These are phyloP conservation scores for Yamadazyma takamatsuzukensis DNA, from an alignment of 805 yeast genomes.

Conservation along the genomic window DNA sequence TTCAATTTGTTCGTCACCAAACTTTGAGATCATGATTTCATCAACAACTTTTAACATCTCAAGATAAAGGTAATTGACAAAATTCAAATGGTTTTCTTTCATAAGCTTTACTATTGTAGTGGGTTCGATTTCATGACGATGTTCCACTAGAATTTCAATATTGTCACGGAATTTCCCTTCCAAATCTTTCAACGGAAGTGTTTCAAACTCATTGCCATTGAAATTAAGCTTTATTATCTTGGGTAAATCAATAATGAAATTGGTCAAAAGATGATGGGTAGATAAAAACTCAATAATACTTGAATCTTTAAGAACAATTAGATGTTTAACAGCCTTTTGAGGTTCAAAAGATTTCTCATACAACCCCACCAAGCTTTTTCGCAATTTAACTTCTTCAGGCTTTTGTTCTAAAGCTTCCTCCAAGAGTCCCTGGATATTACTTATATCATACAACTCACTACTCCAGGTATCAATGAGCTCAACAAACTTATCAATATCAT, in stretches of 20 bases:
- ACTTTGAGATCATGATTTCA: conserved; percentile 48
- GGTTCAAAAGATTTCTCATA: conserved; percentile 59
- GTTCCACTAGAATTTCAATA: conserved; percentile 54
- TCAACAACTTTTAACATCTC: conserved; percentile 57
- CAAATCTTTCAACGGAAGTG: conserved; percentile 40
- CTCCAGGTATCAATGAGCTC: conserved; percentile 57
- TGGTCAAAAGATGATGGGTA: conserved; percentile 57
- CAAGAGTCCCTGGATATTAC: conserved; percentile 40
- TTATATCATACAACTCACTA: conserved; percentile 45
- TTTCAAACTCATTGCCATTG: conserved; percentile 29
- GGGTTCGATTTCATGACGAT: conserved; percentile 64
- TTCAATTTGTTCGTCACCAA: conserved; percentile 64
- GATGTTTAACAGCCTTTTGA: conserved; percentile 58
- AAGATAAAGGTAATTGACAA: conserved; percentile 62
- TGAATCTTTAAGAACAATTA: conserved; percentile 53
- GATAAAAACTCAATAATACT: conserved; percentile 56
- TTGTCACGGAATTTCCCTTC: conserved; percentile 39
- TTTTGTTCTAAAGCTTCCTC: conserved; percentile 42
- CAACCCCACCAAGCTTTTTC: conserved; percentile 47
- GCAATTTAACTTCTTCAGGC: conserved; percentile 18
- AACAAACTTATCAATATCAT: conserved; percentile 29
- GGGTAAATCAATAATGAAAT: conserved; percentile 48
- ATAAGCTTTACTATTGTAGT: conserved; percentile 46
- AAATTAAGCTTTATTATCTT: conserved; percentile 45
- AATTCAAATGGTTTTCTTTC: conserved; percentile 36